phyloP scores from a whole-genome alignment of 1,284 basidiomycete genomes.

The Irpex sp. region DNA sequence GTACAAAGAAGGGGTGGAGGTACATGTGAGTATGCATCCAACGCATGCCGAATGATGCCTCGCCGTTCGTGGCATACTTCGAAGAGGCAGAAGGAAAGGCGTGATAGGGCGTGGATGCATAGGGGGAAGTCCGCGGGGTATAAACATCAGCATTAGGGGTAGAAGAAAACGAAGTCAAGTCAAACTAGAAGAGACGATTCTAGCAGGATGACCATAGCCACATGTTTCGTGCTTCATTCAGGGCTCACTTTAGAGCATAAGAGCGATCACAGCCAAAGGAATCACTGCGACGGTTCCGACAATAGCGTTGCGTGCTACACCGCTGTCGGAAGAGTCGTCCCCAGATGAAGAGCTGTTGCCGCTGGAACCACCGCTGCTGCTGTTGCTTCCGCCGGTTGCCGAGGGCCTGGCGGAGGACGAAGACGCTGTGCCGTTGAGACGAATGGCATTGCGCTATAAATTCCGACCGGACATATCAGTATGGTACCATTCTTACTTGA shows the following conservation, averaged over 20 bases:
- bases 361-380: not conserved
- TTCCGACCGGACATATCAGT: conserved; percentile 5
- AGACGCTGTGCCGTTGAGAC: conserved; percentile 46
- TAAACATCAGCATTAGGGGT: not conserved
- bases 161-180: not conserved
- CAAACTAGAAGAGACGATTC: not conserved
- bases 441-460: conserved; percentile 45
- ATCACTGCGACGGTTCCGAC: conserved; percentile 12
- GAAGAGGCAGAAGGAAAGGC: no score
- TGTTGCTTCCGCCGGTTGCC: not conserved
- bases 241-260: conserved; percentile 11
- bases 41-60: no score
- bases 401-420: not conserved
- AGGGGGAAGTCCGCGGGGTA: not conserved
- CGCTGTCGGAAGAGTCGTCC: conserved; percentile 14
- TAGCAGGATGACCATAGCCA: not conserved
- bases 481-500: no score
- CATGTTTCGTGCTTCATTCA: not conserved
- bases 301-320: conserved; percentile 28
- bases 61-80: no score
- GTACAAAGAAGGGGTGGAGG: not conserved
- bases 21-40: not conserved
- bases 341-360: not conserved
- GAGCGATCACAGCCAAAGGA: conserved; percentile 16
- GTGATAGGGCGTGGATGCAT: no score